Conservation (phyloP, 805 yeast species). For the Barnettozyma pratensis region DNA sequence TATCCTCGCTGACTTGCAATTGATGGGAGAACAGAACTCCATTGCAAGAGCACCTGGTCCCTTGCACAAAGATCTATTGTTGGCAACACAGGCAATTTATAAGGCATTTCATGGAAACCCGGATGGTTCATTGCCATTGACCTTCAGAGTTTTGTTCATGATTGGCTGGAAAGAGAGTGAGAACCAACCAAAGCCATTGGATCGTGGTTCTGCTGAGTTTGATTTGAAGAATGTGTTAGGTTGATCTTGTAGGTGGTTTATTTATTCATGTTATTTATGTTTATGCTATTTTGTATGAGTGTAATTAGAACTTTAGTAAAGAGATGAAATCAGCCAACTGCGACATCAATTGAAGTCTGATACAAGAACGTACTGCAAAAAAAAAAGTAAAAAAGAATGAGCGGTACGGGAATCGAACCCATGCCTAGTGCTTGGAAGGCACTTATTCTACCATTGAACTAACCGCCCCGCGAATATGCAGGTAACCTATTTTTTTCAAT, state of each 20-base stretch:
- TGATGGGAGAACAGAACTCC: conserved; percentile 84
- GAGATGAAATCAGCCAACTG: too few species aligned
- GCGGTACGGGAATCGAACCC: conserved; percentile 92
- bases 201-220: conserved; percentile 67
- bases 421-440: conserved; percentile 90
- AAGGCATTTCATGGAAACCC: conserved; percentile 62
- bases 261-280: conserved; percentile 3
- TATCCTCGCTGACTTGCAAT: conserved; percentile 63
- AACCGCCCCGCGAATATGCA: conserved; percentile 49
- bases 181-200: conserved; percentile 65
- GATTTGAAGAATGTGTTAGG: conserved; percentile 57
- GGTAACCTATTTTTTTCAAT: too few species aligned
- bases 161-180: conserved; percentile 84
- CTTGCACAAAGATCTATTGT: conserved; percentile 56
- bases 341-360: too few species aligned
- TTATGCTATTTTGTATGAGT: not conserved
- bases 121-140: conserved; percentile 63
- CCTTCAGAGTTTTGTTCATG: conserved; percentile 74
- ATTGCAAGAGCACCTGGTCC: conserved; percentile 31
- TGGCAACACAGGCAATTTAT: conserved; percentile 78
- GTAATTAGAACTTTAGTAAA: too few species aligned
- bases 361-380: not conserved
- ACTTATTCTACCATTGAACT: conserved; percentile 86
- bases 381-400: conserved; percentile 35
- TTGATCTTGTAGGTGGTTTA: not conserved